phyloP scores from a whole-genome alignment of 495 filamentous ascomycete species.

The Xylaria venustula region DNA sequence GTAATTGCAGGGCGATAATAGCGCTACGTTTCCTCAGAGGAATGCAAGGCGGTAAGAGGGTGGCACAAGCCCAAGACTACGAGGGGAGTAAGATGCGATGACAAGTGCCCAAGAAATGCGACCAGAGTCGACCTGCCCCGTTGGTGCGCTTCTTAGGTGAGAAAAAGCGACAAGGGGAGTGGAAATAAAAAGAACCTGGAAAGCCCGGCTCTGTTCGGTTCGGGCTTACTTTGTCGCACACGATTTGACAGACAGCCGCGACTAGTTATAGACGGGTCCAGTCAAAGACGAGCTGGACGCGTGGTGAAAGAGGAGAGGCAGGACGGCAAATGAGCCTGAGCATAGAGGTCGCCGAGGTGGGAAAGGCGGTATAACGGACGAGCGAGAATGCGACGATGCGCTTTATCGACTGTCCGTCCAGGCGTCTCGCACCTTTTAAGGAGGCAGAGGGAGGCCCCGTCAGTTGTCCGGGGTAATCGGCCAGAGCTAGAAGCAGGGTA shows the following conservation, averaged over 20 bases:
- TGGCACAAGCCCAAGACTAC: neutral
- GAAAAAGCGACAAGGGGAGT: constrained; percentile 10
- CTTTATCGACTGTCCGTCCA: constrained; percentile 8
- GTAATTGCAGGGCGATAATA: neutral
- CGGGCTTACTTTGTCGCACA: constrained; percentile 5
- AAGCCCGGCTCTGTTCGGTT: constrained; percentile 5
- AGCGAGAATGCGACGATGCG: constrained; percentile 3
- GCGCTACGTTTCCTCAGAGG: neutral
- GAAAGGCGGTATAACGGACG: constrained; percentile 4
- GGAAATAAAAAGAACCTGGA: neutral
- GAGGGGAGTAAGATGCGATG: constrained; percentile 14
- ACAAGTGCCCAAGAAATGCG: constrained; percentile 8
- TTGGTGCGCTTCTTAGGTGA: constrained; percentile 14
- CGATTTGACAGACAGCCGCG: neutral
- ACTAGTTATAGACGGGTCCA: constrained; percentile 10
- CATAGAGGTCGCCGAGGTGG: constrained; percentile 5
- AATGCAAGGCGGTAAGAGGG: constrained; percentile 10
- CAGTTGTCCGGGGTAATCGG: too few species aligned
- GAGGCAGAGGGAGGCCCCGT: neutral
- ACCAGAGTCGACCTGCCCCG: neutral
- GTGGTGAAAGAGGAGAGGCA: constrained; percentile 12
- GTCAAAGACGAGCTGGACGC: neutral
- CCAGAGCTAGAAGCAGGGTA: neutral
- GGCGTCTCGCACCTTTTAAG: constrained; percentile 5
- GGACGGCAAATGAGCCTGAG: neutral